phyloP scores from a whole-genome alignment of 345 rosid species.

The Kernera saxatilis region DNA sequence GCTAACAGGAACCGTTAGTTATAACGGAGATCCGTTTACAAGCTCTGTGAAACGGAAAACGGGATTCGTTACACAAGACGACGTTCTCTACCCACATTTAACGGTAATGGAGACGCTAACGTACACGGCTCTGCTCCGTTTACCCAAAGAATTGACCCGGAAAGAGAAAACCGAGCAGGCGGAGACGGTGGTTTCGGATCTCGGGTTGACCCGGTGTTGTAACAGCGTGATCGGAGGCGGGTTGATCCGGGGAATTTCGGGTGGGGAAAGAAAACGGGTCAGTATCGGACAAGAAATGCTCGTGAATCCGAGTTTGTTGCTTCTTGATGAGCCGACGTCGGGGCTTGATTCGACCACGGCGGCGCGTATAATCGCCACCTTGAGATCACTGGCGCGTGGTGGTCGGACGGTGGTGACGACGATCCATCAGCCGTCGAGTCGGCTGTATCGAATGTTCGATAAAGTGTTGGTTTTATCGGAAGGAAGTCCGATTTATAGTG shows the following conservation, averaged over 20 bases:
- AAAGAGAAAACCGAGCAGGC: conserved; percentile 68
- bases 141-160: conserved; percentile 54
- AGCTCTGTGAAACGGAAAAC: conserved; percentile 73
- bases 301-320: conserved; percentile 78
- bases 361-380: conserved; percentile 56
- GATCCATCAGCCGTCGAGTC: conserved; percentile 87
- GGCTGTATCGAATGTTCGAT: conserved; percentile 78
- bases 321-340: conserved; percentile 89
- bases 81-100: conserved; percentile 77
- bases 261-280: conserved; percentile 90
- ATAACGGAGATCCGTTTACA: conserved; percentile 58
- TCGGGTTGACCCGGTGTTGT: conserved; percentile 63
- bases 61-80: conserved; percentile 84
- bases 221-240: conserved; percentile 70
- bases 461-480: conserved; percentile 75
- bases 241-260: conserved; percentile 70
- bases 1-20: conserved; percentile 57
- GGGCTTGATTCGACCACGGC: conserved; percentile 94
- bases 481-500: conserved; percentile 70
- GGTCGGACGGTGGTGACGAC: conserved; percentile 80
- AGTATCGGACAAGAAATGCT: conserved; percentile 88
- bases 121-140: conserved; percentile 66
- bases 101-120: conserved; percentile 77
- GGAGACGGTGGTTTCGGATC: conserved; percentile 57
- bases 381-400: conserved; percentile 57